Conservation (phyloP, 1,139 yeast species). For the Petasospora rhodanensis region DNA sequence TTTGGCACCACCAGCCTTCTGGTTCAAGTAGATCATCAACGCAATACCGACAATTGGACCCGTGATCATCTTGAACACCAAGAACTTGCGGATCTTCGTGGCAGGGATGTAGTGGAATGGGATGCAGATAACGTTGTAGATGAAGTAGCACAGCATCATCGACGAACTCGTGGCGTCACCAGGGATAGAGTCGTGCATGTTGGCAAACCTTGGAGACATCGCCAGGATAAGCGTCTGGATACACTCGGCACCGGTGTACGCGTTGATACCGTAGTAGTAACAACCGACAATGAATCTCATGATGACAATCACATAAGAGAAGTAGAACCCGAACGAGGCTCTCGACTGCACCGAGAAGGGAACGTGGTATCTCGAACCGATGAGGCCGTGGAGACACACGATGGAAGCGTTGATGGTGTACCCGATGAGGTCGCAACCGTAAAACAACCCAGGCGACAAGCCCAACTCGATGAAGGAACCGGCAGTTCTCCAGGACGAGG, state of each 20-base stretch:
- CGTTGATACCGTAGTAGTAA: constrained; percentile 16
- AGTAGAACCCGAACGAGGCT: constrained; percentile 42
- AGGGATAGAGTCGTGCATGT: constrained; percentile 8
- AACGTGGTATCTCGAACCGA: constrained; percentile 40
- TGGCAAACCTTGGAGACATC: constrained; percentile 15
- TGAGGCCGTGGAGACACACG: constrained; percentile 11
- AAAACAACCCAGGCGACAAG: constrained; percentile 11
- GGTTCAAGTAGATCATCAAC: constrained; percentile 14
- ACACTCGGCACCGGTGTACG: constrained; percentile 16
- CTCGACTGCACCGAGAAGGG: constrained; percentile 44
- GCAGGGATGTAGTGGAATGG: constrained; percentile 17
- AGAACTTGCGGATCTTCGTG: constrained; percentile 6
- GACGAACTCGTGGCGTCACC: constrained; percentile 8
- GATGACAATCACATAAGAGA: constrained; percentile 38
- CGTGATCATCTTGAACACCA: constrained; percentile 12
- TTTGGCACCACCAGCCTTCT: constrained; percentile 13
- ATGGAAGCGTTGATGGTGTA: constrained; percentile 7
- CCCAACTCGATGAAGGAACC: constrained; percentile 14
- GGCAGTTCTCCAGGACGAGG: constrained; percentile 15
- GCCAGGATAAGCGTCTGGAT: constrained; percentile 13
- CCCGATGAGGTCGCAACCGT: constrained; percentile 10
- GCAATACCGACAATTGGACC: constrained; percentile 14
- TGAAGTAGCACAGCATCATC: constrained; percentile 14
- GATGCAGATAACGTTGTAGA: constrained; percentile 13
- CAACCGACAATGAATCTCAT: constrained; percentile 28